Evolutionary conservation across 208 protist genomes (phyloP).

Genomic region (Leishmania lainsoni): DNA sequence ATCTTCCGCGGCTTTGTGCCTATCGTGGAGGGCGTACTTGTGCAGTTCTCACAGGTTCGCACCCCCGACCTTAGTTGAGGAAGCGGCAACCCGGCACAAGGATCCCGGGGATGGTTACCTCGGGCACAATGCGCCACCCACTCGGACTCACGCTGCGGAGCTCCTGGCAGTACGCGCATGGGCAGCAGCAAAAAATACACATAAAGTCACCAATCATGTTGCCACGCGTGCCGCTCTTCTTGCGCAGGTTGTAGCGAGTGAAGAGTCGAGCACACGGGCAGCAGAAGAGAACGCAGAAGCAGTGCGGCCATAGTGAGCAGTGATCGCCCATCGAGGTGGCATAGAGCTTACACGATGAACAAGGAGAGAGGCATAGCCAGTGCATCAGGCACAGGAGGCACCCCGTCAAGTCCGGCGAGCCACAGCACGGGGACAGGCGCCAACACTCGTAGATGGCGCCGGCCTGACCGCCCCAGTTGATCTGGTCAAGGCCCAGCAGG

Average conservation of each 20-base stretch:
- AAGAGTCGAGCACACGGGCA: constrained; percentile 64
- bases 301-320: constrained; percentile 72
- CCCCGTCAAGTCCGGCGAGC: constrained; percentile 50
- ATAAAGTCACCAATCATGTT: constrained; percentile 83
- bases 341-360: constrained; percentile 70
- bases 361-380: constrained; percentile 56
- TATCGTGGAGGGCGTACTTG: not conserved
- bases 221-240: constrained; percentile 63
- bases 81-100: constrained; percentile 61
- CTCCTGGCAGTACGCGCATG: constrained; percentile 81
- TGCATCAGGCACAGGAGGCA: constrained; percentile 54
- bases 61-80: constrained; percentile 32
- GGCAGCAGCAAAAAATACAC: constrained; percentile 67
- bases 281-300: constrained; percentile 57
- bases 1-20: not conserved
- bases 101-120: constrained; percentile 43
- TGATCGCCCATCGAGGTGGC: constrained; percentile 66
- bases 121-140: constrained; percentile 67
- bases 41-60: not conserved
- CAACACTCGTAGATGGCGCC: constrained; percentile 79
- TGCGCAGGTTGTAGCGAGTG: constrained; percentile 87
- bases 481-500: constrained; percentile 67
- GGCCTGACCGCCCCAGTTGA: constrained; percentile 62
- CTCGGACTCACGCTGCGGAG: constrained; percentile 54
- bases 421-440: constrained; percentile 72